phyloP scores from a whole-genome alignment of 768 basidiomycete species.

The Candolleomyces eurysporus region DNA sequence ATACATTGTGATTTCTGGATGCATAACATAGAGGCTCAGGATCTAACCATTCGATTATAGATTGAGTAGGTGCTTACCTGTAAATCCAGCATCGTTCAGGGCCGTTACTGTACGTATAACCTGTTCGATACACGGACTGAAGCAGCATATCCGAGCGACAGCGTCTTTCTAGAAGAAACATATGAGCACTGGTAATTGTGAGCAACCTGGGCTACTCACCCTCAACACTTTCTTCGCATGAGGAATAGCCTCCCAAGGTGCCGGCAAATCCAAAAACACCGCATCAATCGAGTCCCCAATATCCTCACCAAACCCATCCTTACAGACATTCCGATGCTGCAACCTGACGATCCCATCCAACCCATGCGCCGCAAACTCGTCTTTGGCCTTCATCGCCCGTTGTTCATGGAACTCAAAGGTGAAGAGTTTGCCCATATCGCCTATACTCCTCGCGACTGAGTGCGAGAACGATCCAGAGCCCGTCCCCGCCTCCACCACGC shows the following conservation, averaged over 20 bases:
- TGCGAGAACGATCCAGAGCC: constrained; percentile 93
- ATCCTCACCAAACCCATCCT: constrained; percentile 86
- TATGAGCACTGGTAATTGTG: background rate
- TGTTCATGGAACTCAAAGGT: constrained; percentile 95
- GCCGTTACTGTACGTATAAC: constrained; percentile 89
- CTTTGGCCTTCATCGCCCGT: constrained; percentile 81
- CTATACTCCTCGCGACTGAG: constrained; percentile 78
- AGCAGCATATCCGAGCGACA: constrained; percentile 90
- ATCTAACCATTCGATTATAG: background rate
- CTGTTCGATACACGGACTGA: constrained; percentile 98
- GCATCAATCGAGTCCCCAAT: constrained; percentile 66
- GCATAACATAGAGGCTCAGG: background rate
- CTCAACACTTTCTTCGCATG: constrained; percentile 81
- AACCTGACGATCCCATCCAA: constrained; percentile 73
- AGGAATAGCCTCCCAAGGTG: constrained; percentile 94
- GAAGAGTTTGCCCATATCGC: constrained; percentile 70
- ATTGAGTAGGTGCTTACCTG: constrained; percentile 49
- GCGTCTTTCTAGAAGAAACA: constrained; percentile 65
- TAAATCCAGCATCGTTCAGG: constrained; percentile 86
- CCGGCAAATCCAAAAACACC: constrained; percentile 99
- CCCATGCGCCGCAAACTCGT: constrained; percentile 84
- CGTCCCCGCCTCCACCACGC: constrained; percentile 93
- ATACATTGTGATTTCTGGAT: constrained; percentile 87
- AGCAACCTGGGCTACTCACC: constrained; percentile 44
- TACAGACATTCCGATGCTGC: constrained; percentile 95